Evolutionary conservation across 2,329 filamentous ascomycete species (phyloP).

Genomic region (Fusarium caatingaense): DNA sequence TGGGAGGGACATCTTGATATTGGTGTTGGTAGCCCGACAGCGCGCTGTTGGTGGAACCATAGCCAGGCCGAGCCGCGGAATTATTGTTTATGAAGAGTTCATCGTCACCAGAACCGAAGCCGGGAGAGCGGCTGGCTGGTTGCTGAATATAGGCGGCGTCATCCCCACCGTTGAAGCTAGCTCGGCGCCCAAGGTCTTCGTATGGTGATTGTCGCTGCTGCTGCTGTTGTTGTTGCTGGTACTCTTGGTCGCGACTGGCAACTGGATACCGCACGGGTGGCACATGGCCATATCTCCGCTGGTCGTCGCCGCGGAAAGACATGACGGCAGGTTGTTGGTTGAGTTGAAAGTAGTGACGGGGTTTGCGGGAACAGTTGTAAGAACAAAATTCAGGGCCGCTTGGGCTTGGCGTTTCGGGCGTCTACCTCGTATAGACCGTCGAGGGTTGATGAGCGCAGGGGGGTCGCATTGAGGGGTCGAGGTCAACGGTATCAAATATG

Average conservation of each 20-base stretch:
- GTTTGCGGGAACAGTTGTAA: slow-evolving; percentile 25
- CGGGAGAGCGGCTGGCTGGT: slow-evolving; percentile 43
- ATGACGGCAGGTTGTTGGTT: slow-evolving; percentile 53
- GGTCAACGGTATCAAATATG: slow-evolving; percentile 1
- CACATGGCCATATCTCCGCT: slow-evolving; percentile 73
- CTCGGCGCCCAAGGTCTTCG: slow-evolving; percentile 59
- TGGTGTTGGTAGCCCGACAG: slow-evolving; percentile 65
- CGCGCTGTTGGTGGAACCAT: slow-evolving; percentile 59
- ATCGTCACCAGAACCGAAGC: slow-evolving; percentile 56
- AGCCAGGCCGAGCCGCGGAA: slow-evolving; percentile 48
- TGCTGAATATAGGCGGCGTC: slow-evolving; percentile 67
- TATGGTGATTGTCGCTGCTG: slow-evolving; percentile 50
- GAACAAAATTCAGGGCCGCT: slow-evolving; percentile 34
- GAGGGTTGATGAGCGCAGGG: slow-evolving; percentile 37
- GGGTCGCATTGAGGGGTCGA: slow-evolving; percentile 46
- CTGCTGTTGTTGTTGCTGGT: slow-evolving; percentile 49
- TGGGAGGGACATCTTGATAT: slow-evolving; percentile 60
- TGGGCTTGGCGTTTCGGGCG: slow-evolving; percentile 42
- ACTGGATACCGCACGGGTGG: slow-evolving; percentile 73
- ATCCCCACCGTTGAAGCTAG: slow-evolving; percentile 82
- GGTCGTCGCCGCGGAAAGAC: slow-evolving; percentile 73
- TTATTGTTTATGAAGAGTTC: slow-evolving; percentile 73
- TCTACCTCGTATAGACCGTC: slow-evolving; percentile 44
- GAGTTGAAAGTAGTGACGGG: slow-evolving; percentile 12
- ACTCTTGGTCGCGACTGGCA: slow-evolving; percentile 52